Base-by-base conservation (phyloP, 1,284 basidiomycete species). In the Wolfiporia cocos region DNA sequence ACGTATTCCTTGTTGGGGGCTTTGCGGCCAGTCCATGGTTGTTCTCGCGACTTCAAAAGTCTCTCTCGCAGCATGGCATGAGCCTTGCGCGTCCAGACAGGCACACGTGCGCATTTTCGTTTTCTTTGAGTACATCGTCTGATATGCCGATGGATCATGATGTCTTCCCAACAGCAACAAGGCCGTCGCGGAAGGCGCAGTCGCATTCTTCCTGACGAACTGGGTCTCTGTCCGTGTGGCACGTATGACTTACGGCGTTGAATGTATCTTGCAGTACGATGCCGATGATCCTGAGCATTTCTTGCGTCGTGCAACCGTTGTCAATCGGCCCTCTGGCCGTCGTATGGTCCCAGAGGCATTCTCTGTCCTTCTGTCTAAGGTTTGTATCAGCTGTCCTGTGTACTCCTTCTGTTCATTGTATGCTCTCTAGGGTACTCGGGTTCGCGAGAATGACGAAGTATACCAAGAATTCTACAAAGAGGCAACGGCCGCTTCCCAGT, bases 71-170 rank as follows among this genome's bases (percentile, higher is more conserved):
- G 28, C 10, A 67, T 51, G 56, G 56, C 1, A 39, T 73, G 31
- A 50, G 48, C 1, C 56, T 76, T 24, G 61, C 61, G 45, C 64
- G 72, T 2, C 73, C 72, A 11, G 71, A 74, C 35, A 65, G 57
- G 19, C 65, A 71, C 43, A 65, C 68, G 46, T 49, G 38, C 12
- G 33, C 30, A 2, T 31, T 19, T 21, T 22, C 30, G 18, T 28
- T 11, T 18, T 18, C 21, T 23, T 42, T 7, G 17, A 14, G 12
- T 17, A 20, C 6, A 10, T 17, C n/a, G 30, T 24, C 23, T 23
- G n/a, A 29, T 9, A n/a, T 34, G 32, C 32, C 14, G 26, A 28
- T 14, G 9, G 24, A 18, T 20, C 20, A 14, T 36, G 15, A 18
- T 10, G 38, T n/a, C 34, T 14, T n/a, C n/a, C n/a, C n/a, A n/a